A percentile compares a stretch with the other conserved stretches of the same genome.
These are phyloP conservation scores for Quercus tomentella DNA, from an alignment of 331 rosid species.

Conservation along the genomic window DNA sequence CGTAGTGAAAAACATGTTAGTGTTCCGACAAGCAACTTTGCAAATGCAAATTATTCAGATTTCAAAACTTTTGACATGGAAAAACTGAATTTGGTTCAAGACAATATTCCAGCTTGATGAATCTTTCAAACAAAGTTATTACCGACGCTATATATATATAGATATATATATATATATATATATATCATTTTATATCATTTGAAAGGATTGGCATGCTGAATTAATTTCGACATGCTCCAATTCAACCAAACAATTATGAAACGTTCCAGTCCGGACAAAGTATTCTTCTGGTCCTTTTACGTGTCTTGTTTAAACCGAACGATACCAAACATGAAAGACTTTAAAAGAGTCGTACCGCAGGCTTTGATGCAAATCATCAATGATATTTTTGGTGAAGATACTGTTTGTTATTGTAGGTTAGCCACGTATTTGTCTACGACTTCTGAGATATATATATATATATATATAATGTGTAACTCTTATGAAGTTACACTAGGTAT, in stretches of 20 bases:
- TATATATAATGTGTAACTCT: too few relatives aligned
- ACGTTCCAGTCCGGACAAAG: background rate
- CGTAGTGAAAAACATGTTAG: background rate
- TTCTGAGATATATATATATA: background rate
- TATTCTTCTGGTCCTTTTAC: background rate
- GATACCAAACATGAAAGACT: background rate
- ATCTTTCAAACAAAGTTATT: background rate
- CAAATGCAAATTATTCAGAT: background rate
- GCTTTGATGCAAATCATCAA: slow-evolving; percentile 9
- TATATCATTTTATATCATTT: background rate
- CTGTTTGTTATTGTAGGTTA: background rate
- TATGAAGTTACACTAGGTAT: too few relatives aligned
- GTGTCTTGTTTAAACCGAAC: background rate
- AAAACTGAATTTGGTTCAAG: background rate
- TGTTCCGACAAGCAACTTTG: background rate
- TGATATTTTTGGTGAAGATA: background rate
- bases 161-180: too few relatives aligned
- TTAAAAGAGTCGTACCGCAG: slow-evolving; percentile 4
- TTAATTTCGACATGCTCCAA: background rate
- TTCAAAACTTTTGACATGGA: background rate
- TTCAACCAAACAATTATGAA: background rate
- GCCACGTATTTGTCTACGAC: background rate
- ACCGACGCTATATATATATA: background rate
- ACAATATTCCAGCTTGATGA: too few relatives aligned
- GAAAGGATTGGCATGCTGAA: slow-evolving; percentile 3